Base-by-base conservation (phyloP, 2,329 filamentous ascomycete genomes). In the Exophiala spinifera region DNA sequence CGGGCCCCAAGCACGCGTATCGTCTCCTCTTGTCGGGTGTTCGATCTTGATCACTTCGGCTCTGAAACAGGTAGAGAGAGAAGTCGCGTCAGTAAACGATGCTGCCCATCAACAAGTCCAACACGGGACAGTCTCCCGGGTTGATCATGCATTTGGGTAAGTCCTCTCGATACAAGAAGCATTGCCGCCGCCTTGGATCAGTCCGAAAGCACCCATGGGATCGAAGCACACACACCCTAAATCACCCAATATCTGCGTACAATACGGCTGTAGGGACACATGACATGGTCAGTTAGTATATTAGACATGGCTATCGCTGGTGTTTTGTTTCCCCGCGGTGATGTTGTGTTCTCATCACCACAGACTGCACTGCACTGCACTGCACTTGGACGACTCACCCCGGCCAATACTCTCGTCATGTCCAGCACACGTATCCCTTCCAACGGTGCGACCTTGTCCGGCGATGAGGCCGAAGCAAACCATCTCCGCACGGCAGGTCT, bases 11-110 rank as follows among this genome's bases (percentile, higher is more conserved):
- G 91, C 91, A 65, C 94, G 79, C 8, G 94, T 99, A 69, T 99
- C 94, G 69, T 99, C 94, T 34, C 89, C 94, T 53, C 89, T 82
- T 4, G 84, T 84, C 3, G 94, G 94, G 71, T 99, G 94, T 72
- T 99, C 94, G 58, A 99, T 83, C 73, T 99, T 99, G 74, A 99
- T 96, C 28, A 99, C 85, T 70, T 99, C 92, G 62, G 94, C 94
- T 61, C 91, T 95, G 64, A 19, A 44, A 17, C 36, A 6, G 20
- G n/a, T n/a, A 11, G n/a, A n/a, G n/a, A n/a, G n/a, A n/a, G n/a
- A n/a, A n/a, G n/a, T n/a, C 19, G n/a, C 4, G 40, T 43, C 17
- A 43, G 40, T 21, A 34, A 20, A 28, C 34, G 17, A 20, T 28
- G 28, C 51, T 23, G 46, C 51, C 55, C 23, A 25, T 25, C 4